phyloP scores from a whole-genome alignment of 257 asterid species.

The Hygrophila difformis region DNA sequence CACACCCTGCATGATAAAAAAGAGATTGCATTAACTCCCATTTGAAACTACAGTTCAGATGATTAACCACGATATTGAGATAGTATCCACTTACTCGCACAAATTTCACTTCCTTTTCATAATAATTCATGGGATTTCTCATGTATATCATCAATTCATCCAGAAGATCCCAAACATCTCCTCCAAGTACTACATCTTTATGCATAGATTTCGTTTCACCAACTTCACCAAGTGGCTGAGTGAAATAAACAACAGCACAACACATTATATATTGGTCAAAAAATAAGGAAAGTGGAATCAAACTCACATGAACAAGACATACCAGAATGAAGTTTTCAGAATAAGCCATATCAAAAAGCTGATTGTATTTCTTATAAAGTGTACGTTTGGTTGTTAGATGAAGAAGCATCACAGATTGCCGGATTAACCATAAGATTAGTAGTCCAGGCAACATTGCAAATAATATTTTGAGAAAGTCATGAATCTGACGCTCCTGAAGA shows the following conservation, averaged over 20 bases:
- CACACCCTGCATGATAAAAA: slow-evolving; percentile 63
- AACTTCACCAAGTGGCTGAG: slow-evolving; percentile 87
- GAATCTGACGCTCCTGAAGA: slow-evolving; percentile 75
- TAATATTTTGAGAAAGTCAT: slow-evolving; percentile 75
- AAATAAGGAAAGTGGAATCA: slow-evolving; percentile 7
- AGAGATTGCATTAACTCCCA: slow-evolving; percentile 6
- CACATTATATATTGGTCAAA: slow-evolving; percentile 17
- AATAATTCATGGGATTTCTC: slow-evolving; percentile 95
- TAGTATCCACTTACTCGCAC: slow-evolving; percentile 61
- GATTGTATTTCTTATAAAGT: slow-evolving; percentile 77
- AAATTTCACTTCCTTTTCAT: slow-evolving; percentile 83
- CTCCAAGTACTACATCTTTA: slow-evolving; percentile 93
- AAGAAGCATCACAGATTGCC: slow-evolving; percentile 81
- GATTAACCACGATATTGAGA: slow-evolving; percentile 13
- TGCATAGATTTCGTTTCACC: slow-evolving; percentile 85
- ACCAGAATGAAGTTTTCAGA: slow-evolving; percentile 94
- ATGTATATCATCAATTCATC: slow-evolving; percentile 94
- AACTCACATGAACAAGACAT: slow-evolving; percentile 14
- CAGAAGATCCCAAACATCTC: slow-evolving; percentile 98
- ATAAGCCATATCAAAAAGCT: slow-evolving; percentile 83
- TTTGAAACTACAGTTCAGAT: slow-evolving; percentile 12
- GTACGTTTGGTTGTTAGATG: slow-evolving; percentile 66
- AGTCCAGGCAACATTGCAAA: slow-evolving; percentile 85
- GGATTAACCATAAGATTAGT: slow-evolving; percentile 76
- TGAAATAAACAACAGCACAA: slow-evolving; percentile 22